These are phyloP conservation scores for Coemansia sp. DNA, from an alignment of 192 early-diverging fungal genomes.

Conservation along the genomic window DNA sequence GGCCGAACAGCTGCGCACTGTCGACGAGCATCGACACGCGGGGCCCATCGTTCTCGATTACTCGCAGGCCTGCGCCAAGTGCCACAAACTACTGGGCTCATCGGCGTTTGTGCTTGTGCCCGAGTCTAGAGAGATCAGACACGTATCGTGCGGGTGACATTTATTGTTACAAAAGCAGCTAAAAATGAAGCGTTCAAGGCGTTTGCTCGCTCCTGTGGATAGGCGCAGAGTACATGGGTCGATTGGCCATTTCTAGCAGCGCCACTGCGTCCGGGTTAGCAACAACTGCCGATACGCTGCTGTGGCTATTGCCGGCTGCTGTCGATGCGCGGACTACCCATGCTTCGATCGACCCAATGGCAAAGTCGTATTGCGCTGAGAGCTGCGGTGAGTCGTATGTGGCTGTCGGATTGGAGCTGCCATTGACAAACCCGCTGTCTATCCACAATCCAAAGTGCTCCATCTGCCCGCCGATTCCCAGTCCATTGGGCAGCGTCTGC, in stretches of 20 bases:
- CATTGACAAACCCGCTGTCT: conserved; percentile 58
- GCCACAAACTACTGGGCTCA: conserved; percentile 48
- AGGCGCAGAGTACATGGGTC: conserved; percentile 65
- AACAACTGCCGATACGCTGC: conserved; percentile 55
- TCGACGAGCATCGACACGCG: not conserved
- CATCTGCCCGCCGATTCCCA: conserved; percentile 76
- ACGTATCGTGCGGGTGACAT: conserved; percentile 34
- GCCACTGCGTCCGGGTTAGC: conserved; percentile 66
- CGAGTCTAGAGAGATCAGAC: conserved; percentile 17
- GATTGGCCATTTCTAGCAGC: conserved; percentile 70
- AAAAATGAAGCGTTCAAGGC: not conserved
- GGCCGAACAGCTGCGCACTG: not conserved
- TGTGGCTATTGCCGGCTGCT: conserved; percentile 24
- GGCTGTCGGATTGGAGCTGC: conserved; percentile 65
- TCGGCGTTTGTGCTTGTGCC: conserved; percentile 43
- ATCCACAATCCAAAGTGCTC: conserved; percentile 75
- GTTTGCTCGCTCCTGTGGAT: not conserved
- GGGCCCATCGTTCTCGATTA: conserved; percentile 31
- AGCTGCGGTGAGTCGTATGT: conserved; percentile 65
- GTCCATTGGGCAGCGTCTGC: conserved; percentile 71
- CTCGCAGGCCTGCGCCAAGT: conserved; percentile 44
- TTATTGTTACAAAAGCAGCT: not conserved
- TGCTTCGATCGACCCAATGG: conserved; percentile 68
- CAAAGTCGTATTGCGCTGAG: conserved; percentile 57
- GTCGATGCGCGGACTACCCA: conserved; percentile 65